Percentiles rank a stretch among this genome's conserved stretches.
phyloP scores from a whole-genome alignment of 2,329 filamentous ascomycete species.

The Apiospora rasikravindrae region DNA sequence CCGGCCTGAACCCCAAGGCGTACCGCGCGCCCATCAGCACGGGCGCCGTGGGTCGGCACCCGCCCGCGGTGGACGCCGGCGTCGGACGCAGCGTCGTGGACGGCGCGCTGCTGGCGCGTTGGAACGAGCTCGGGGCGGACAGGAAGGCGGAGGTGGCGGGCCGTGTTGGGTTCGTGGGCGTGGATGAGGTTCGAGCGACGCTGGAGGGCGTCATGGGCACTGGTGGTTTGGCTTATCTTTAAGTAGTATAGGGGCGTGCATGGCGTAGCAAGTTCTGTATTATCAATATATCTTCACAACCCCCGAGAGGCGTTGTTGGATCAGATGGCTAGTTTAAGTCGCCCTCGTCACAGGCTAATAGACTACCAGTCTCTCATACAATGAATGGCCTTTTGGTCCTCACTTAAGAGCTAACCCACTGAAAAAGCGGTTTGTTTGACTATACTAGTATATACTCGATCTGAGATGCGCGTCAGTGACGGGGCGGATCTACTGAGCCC shows the following conservation, averaged over 20 bases:
- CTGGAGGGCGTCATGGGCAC: constrained; percentile 60
- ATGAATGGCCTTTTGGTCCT: too few species aligned
- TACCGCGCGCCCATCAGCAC: constrained; percentile 65
- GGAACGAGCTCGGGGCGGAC: constrained; percentile 76
- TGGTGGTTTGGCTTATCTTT: constrained; percentile 58
- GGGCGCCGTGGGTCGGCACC: constrained; percentile 48
- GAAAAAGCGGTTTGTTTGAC: not conserved
- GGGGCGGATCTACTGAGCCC: not conserved
- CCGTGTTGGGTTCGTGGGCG: constrained; percentile 70
- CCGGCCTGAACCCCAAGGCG: constrained; percentile 82
- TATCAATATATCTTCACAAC: not conserved
- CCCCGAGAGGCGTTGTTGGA: not conserved
- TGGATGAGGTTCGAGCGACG: constrained; percentile 68
- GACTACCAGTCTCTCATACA: too few species aligned
- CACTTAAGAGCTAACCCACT: not conserved
- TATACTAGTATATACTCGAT: not conserved
- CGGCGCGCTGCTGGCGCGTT: constrained; percentile 74
- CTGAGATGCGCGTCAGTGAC: not conserved
- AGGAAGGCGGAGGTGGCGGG: constrained; percentile 75
- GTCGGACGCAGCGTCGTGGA: constrained; percentile 75
- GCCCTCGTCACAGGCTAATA: not conserved
- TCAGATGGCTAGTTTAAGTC: not conserved
- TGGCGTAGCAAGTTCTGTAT: not conserved
- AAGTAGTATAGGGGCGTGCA: constrained; percentile 21
- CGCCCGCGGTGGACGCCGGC: constrained; percentile 61